Evolutionary conservation across 23 red algal species (phyloP), one percentile per base, ranked within the genome.

Genomic region (Gracilaria gracilis): DNA sequence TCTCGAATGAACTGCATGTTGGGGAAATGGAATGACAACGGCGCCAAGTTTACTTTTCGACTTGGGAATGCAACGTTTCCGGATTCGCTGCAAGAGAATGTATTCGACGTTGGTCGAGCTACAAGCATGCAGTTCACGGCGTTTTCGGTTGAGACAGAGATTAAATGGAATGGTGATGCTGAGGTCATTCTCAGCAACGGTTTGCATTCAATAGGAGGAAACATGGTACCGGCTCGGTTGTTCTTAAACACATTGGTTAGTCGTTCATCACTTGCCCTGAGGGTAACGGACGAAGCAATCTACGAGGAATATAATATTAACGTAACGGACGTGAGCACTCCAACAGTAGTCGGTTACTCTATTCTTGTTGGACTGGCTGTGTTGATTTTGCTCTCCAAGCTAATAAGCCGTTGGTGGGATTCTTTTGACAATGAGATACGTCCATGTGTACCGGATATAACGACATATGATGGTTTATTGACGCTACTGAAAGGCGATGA

Each of bases 221-320:
- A 77, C 42, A 77, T 77, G 72, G 39, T 77, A 0, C 72, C 72
- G 1, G 72, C 34, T 50, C 38, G 72, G 15, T 51, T 77, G 8
- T 77, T 77, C 27, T 31, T 77, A 42, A 42, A 77, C 27, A 77
- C 72, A 20, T 50, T 77, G 6, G 72, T 77, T 34, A 77, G 72
- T 77, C 72, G 72, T 35, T 77, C 72, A 19, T 77, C 72, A 51
- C 5, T 49, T 33, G 27, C 72, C 6, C 3, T 28, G 0, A 31
- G 19, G 20, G n/a, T 77, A 6, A 20, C 9, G 1, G 36, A 77
- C 25, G 9, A 46, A 31, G 21, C n/a, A n/a, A 51, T 77, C 40
- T 51, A 28, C 46, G 72, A 77, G 46, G 1, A 77, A 25, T 77
- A 49, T 25, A 42, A 77, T 8, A 51, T 77, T 12, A 25, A 49